phyloP scores from a whole-genome alignment of 805 yeast species.

The Yarrowia porcina region DNA sequence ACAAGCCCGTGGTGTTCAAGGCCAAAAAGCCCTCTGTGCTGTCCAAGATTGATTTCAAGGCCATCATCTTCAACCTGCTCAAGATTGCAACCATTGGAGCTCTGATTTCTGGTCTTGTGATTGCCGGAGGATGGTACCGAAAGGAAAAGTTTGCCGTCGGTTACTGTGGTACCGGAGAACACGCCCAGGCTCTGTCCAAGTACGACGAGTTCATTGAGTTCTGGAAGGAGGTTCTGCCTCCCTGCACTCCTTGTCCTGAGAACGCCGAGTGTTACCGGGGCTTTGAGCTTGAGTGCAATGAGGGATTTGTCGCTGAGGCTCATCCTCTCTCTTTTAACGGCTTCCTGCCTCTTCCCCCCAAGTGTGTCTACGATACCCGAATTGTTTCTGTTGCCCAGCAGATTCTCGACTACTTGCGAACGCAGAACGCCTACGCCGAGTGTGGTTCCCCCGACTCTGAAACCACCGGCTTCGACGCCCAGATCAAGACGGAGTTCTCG shows the following conservation, averaged over 20 bases:
- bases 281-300: slow-evolving; percentile 63
- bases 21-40: slow-evolving; percentile 9
- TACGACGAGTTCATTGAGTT: slow-evolving; percentile 33
- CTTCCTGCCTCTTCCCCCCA: slow-evolving; percentile 56
- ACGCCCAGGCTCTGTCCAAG: slow-evolving; percentile 37
- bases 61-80: slow-evolving; percentile 17
- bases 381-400: slow-evolving; percentile 61
- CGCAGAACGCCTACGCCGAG: slow-evolving; percentile 59
- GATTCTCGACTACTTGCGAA: slow-evolving; percentile 62
- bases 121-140: slow-evolving; percentile 57
- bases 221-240: slow-evolving; percentile 52
- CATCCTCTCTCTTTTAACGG: slow-evolving; percentile 45
- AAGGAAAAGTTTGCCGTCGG: slow-evolving; percentile 64
- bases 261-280: slow-evolving; percentile 70
- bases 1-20: slow-evolving; percentile 10
- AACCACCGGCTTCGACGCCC: slow-evolving; percentile 28
- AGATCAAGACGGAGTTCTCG: slow-evolving; percentile 1
- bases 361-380: slow-evolving; percentile 72
- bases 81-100: slow-evolving; percentile 2
- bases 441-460: slow-evolving; percentile 45
- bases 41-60: slow-evolving; percentile 10
- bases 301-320: slow-evolving; percentile 39
- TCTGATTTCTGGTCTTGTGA: slow-evolving; percentile 40
- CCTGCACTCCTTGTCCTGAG: slow-evolving; percentile 74
- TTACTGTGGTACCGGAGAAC: slow-evolving; percentile 55